A percentile compares a stretch with the other conserved stretches of the same genome.
Conservation (phyloP, 2,329 filamentous ascomycete species). For the Fusarium goolgardi region DNA sequence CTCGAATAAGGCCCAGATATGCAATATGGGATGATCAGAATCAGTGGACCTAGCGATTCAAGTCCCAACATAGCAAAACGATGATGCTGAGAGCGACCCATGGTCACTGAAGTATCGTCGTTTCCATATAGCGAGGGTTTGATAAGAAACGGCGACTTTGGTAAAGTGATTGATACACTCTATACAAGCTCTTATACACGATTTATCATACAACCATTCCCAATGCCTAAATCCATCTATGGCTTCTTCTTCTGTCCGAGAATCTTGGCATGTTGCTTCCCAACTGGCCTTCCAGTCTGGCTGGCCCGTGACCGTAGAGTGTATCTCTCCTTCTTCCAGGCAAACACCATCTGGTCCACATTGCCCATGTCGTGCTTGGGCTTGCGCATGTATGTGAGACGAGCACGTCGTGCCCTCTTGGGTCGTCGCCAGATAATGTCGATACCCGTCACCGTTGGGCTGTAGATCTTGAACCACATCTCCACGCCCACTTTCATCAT, state of each 20-base stretch:
- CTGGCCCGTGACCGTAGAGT: constrained; percentile 53
- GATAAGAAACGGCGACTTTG: neutral
- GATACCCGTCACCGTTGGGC: constrained; percentile 87
- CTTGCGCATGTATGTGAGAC: constrained; percentile 91
- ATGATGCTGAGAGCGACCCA: neutral
- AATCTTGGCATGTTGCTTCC: constrained; percentile 29
- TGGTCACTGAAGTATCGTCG: neutral
- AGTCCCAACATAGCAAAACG: neutral
- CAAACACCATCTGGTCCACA: constrained; percentile 80
- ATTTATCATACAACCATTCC: constrained; percentile 49
- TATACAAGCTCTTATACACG: constrained; percentile 43
- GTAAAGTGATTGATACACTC: constrained; percentile 31
- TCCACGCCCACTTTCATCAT: constrained; percentile 89
- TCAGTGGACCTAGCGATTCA: neutral
- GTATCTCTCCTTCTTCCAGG: constrained; percentile 61
- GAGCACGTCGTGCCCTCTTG: constrained; percentile 87
- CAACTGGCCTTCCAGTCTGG: constrained; percentile 40
- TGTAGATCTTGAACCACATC: constrained; percentile 98
- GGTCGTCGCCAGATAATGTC: constrained; percentile 89
- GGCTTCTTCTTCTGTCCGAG: constrained; percentile 42
- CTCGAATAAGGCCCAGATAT: neutral
- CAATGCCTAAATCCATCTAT: neutral
- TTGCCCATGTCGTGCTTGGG: constrained; percentile 88
- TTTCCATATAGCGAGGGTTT: neutral
- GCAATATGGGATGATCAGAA: neutral